Conservation (phyloP, 495 filamentous ascomycete genomes). For the Letharia columbiana region DNA sequence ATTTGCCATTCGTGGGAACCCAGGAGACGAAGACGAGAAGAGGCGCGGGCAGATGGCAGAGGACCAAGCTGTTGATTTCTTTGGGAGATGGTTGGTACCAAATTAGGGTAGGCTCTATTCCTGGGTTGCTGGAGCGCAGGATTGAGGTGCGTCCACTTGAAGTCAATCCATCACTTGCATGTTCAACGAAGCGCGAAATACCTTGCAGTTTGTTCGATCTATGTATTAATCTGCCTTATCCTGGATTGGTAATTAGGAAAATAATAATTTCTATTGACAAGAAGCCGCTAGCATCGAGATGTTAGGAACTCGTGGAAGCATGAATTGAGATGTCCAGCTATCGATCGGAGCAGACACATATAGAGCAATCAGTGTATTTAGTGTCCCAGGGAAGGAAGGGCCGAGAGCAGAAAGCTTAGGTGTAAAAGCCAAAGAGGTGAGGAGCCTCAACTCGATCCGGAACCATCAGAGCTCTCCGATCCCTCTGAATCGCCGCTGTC, state of each 20-base stretch:
- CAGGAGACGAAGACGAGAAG: slow-evolving; percentile 34
- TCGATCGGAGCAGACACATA: not conserved
- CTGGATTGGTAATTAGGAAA: not conserved
- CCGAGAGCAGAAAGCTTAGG: not conserved
- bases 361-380: not conserved
- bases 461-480: not conserved
- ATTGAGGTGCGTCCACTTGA: not conserved
- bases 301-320: not conserved
- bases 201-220: not conserved
- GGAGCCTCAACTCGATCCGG: not conserved
- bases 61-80: slow-evolving; percentile 51
- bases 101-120: not conserved
- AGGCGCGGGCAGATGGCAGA: slow-evolving; percentile 39
- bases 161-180: not conserved
- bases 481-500: not conserved
- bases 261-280: not conserved
- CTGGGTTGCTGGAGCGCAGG: not conserved
- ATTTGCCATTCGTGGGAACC: slow-evolving; percentile 49
- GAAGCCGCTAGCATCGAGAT: not conserved
- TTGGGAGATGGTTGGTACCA: slow-evolving; percentile 31
- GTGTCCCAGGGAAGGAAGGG: not conserved
- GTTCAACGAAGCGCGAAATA: not conserved
- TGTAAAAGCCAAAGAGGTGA: not conserved
- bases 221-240: not conserved
- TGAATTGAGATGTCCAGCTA: not conserved